Percentiles rank a stretch among this genome's conserved stretches.
Conservation (phyloP, 129 eudicot genomes). For the Dittrichia graveolens region DNA sequence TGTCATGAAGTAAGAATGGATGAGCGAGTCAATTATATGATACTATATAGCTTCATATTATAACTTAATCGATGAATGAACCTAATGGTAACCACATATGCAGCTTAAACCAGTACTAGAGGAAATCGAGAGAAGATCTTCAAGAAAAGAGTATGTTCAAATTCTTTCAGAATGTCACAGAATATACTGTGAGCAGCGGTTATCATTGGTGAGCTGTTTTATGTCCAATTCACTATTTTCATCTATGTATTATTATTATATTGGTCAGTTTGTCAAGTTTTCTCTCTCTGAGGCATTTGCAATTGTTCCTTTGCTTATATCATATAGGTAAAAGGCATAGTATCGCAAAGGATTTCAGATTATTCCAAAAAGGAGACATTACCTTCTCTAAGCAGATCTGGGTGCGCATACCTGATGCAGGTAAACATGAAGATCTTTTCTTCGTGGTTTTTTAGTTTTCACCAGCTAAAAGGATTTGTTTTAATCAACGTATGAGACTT, state of each 20-base stretch:
- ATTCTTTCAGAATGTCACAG: conserved; percentile 95
- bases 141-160: conserved; percentile 87
- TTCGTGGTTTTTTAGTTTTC: conserved; percentile 1
- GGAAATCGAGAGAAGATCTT: conserved; percentile 91
- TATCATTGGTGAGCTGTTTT: conserved; percentile 67
- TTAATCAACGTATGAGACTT: not conserved
- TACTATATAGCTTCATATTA: not conserved
- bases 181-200: conserved; percentile 94
- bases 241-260: not conserved
- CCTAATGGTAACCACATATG: conserved; percentile 26
- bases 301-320: conserved; percentile 19
- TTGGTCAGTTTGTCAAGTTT: conserved; percentile 6
- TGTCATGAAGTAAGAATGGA: not conserved
- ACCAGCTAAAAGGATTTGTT: conserved; percentile 8
- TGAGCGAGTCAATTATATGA: conserved; percentile 9
- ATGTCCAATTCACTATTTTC: conserved; percentile 1
- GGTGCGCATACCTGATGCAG: conserved; percentile 96
- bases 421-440: conserved; percentile 37
- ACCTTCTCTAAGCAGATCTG: conserved; percentile 95
- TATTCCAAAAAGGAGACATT: conserved; percentile 82
- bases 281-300: conserved; percentile 9
- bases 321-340: conserved; percentile 78
- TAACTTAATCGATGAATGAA: conserved; percentile 18
- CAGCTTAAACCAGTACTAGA: conserved; percentile 96
- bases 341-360: conserved; percentile 80